A percentile compares a stretch with the other conserved stretches of the same genome.
phyloP scores from a whole-genome alignment of 2,329 filamentous ascomycete genomes.

The Colletotrichum coccodes region DNA sequence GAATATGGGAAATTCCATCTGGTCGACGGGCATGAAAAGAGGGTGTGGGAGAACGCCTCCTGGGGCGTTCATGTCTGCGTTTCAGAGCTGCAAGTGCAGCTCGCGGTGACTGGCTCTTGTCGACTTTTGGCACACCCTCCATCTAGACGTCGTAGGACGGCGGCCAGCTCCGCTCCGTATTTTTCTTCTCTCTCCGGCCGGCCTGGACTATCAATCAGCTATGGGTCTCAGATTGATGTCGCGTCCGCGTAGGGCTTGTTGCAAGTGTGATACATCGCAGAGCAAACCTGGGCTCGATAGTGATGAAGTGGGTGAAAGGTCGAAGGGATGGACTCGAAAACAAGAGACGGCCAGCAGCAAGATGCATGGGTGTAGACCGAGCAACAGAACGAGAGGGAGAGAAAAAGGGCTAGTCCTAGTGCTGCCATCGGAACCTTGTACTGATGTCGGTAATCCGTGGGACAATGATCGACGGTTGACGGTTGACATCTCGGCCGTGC shows the following conservation, averaged over 20 bases:
- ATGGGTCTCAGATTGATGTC: conserved; percentile 14
- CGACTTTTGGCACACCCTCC: conserved; percentile 7
- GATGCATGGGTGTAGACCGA: too few relatives aligned
- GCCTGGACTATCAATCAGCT: not conserved
- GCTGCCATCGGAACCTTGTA: conserved; percentile 26
- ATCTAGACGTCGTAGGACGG: not conserved
- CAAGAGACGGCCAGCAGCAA: not conserved
- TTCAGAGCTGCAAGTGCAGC: conserved; percentile 27
- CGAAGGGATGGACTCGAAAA: not conserved
- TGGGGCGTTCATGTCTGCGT: conserved; percentile 30
- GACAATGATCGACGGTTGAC: conserved; percentile 26
- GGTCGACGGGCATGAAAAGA: not conserved
- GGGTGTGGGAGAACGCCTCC: conserved; percentile 18
- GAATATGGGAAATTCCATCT: not conserved
- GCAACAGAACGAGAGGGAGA: not conserved
- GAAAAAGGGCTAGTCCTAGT: not conserved
- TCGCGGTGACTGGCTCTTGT: conserved; percentile 17
- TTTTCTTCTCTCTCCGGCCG: not conserved
- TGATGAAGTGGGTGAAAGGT: not conserved
- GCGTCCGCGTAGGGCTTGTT: conserved; percentile 5
- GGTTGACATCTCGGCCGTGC: conserved; percentile 22
- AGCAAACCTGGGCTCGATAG: not conserved
- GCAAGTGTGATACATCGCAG: not conserved
- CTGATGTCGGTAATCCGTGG: conserved; percentile 27
- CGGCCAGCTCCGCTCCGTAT: conserved; percentile 5